Percentiles rank a stretch among this genome's conserved stretches.
These are phyloP conservation scores for Tripidium arundinaceum DNA, from an alignment of 202 grass and related monocot genomes.

Conservation along the genomic window DNA sequence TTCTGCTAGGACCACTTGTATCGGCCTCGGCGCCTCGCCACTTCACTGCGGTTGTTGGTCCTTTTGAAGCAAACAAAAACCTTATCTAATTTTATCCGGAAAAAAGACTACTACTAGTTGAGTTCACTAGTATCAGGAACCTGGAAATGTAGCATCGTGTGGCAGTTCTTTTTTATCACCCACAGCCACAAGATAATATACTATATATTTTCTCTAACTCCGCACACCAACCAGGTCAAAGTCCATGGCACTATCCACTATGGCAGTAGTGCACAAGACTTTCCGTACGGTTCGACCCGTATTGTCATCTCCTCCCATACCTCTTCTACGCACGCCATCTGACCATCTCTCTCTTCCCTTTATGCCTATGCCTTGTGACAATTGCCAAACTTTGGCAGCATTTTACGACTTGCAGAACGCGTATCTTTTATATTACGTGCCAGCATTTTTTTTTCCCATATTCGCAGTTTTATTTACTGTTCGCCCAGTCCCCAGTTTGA, in stretches of 20 bases:
- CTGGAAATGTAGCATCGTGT: neutral
- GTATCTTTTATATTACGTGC: no score
- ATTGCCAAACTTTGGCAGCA: no score
- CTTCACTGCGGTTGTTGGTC: no score
- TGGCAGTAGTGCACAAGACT: neutral
- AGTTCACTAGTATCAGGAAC: neutral
- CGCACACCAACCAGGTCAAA: neutral
- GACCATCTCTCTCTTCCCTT: no score
- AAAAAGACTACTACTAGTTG: neutral
- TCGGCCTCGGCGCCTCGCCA: no score
- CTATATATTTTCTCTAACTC: neutral
- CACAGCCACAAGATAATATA: neutral
- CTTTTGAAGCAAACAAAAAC: conserved; percentile 20
- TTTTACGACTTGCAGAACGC: no score
- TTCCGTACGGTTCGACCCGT: conserved; percentile 23
- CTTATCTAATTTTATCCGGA: neutral
- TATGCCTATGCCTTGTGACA: neutral
- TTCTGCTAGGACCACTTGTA: conserved; percentile 4
- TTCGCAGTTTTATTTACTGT: no score
- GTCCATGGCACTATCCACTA: neutral
- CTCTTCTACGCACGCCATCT: no score
- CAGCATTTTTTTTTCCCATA: no score
- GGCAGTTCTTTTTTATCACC: neutral
- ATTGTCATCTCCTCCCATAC: neutral
- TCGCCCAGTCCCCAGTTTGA: no score